phyloP scores from a whole-genome alignment of 2,329 filamentous ascomycete genomes.

The Phoma sp. region DNA sequence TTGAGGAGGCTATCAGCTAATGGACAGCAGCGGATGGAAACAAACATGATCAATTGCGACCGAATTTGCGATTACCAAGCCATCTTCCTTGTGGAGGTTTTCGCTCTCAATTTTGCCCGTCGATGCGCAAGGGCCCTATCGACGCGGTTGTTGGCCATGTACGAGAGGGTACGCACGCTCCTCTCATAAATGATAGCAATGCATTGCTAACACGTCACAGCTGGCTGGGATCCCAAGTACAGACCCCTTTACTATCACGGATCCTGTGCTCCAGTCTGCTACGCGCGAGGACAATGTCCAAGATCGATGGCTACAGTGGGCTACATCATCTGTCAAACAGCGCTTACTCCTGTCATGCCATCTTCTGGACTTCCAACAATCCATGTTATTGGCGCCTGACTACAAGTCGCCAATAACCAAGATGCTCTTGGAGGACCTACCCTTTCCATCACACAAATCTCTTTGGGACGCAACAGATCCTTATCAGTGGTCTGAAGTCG shows the following conservation, averaged over 20 bases:
- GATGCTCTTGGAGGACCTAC: constrained; percentile 43
- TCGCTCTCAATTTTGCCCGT: constrained; percentile 52
- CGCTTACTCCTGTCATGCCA: constrained; percentile 53
- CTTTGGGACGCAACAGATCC: constrained; percentile 48
- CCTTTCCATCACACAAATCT: constrained; percentile 44
- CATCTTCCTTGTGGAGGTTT: constrained; percentile 53
- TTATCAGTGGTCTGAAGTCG: constrained; percentile 32
- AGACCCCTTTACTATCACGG: background rate
- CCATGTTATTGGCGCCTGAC: constrained; percentile 38
- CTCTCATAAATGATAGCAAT: background rate
- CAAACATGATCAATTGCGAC: constrained; percentile 33
- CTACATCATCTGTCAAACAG: constrained; percentile 39
- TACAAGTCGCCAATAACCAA: constrained; percentile 23
- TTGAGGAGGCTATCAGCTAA: constrained; percentile 20
- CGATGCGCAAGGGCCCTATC: constrained; percentile 49
- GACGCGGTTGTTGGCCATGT: constrained; percentile 48
- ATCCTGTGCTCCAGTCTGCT: constrained; percentile 24
- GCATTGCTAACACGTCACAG: background rate
- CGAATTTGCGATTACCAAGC: constrained; percentile 54
- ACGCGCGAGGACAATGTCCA: constrained; percentile 31
- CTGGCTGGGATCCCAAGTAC: background rate
- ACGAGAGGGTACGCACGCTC: constrained; percentile 37
- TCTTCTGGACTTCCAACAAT: constrained; percentile 52
- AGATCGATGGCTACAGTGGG: constrained; percentile 45
- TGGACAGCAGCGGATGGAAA: constrained; percentile 34